Evolutionary conservation across 768 basidiomycete species (phyloP), one percentile per base, ranked within the genome.

Genomic region (Trametes cinnabarina): DNA sequence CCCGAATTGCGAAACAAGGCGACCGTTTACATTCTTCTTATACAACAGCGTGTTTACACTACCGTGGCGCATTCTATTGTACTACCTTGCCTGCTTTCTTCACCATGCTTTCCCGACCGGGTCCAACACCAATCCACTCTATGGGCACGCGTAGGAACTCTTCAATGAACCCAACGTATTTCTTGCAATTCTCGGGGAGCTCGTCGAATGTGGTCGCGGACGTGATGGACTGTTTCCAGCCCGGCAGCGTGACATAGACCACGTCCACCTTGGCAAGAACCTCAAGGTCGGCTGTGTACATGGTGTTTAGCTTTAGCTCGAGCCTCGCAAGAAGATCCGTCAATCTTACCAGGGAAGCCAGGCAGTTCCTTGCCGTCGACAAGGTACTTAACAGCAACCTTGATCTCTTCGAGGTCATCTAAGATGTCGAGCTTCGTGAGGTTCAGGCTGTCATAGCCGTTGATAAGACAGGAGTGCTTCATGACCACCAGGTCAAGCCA

Each of bases 401-500:
- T 90, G 77, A 99, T 90, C 75, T 95, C 91, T 0, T 81, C 70
- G 20, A 99, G 79, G 25, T 79, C 76, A 66, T 98, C 95, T 47
- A 99, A 80, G 15, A 99, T 79, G 66, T 99, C 97, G 46, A 99
- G 84, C 72, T 99, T 99, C 47, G 97, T 99, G 63, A 99, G 80
- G 74, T 99, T 99, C 61, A 98, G 77, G 44, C 74, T 70, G 67
- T 96, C 93, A 72, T 98, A 99, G 34, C 97, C 97, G 72, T 99
- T 99, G 81, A 99, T 92, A 61, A 92, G 74, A 69, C 79, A 85
- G 7, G 96, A 98, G 73, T 98, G 88, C 71, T 86, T 88, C 79
- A 99, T 82, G 40, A 98, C 93, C 55, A 98, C 92, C 14, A 98
- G 79, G 73, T 99, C 97, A 43, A 99, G 85, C 97, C 97, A 99